Conservation (phyloP, 805 yeast species). For the Brettanomyces bruxellensis region DNA sequence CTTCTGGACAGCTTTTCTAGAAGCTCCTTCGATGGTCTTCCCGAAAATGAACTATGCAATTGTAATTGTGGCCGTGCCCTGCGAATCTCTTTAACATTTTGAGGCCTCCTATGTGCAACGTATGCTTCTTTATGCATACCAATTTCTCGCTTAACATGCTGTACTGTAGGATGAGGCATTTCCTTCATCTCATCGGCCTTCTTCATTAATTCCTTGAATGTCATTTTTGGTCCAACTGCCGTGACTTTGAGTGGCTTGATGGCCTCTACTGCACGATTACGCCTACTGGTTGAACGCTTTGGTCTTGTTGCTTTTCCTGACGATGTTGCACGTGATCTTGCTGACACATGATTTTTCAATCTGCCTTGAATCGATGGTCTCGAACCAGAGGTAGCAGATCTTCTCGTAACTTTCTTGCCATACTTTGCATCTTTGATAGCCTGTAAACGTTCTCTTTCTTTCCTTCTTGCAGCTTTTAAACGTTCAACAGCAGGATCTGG, state of each 20-base stretch:
- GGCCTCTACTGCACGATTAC: background rate
- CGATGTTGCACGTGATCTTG: background rate
- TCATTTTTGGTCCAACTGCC: conserved; percentile 34
- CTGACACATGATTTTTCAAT: conserved; percentile 1
- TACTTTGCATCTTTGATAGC: conserved; percentile 9
- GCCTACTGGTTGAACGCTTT: background rate
- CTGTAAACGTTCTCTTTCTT: conserved; percentile 37
- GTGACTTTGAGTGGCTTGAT: conserved; percentile 3
- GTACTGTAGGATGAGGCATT: too few relatives aligned
- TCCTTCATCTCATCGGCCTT: conserved; percentile 44
- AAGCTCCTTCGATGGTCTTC: background rate
- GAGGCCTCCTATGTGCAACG: background rate
- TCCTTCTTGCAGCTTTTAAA: conserved; percentile 55
- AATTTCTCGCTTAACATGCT: too few relatives aligned
- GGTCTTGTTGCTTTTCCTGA: background rate
- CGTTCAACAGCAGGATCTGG: conserved; percentile 66
- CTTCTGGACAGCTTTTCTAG: background rate
- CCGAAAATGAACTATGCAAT: background rate
- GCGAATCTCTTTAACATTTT: background rate
- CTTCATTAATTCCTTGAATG: conserved; percentile 60
- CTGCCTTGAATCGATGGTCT: conserved; percentile 2
- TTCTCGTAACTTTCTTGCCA: conserved; percentile 16
- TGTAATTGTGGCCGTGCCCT: background rate
- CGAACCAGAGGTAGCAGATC: background rate
- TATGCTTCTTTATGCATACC: background rate